Base-by-base conservation (phyloP, 139 green algal genomes). In the Chlorella sp. region DNA sequence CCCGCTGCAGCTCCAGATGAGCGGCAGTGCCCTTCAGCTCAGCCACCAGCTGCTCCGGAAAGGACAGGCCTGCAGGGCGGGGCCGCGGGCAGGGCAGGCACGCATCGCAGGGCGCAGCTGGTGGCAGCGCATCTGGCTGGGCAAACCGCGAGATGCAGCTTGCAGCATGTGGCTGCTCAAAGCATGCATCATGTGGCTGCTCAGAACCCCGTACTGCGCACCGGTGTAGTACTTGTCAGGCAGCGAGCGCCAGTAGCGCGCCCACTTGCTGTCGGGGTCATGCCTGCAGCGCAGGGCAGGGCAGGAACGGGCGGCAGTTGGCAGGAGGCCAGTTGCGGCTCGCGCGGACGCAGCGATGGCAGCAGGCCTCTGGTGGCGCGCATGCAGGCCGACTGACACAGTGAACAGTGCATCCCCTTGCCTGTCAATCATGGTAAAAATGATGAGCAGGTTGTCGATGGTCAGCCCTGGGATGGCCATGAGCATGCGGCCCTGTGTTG, bases 361-460 rank as follows among this genome's bases (percentile, higher is more conserved):
- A n/a, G n/a, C n/a, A n/a, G n/a, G n/a, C n/a, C n/a, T n/a, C n/a
- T n/a, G n/a, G n/a, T n/a, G n/a, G n/a, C n/a, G n/a, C n/a, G n/a
- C n/a, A n/a, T n/a, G n/a, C n/a, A n/a, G n/a, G n/a, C n/a, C n/a
- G n/a, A n/a, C n/a, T n/a, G n/a, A n/a, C n/a, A n/a, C 44, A 11
- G 7, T 11, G 11, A 55, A 55, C 44, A 17, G 7, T 55, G 44
- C 7, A 11, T 11, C 34, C 36, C 7, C 23, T 36, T 69, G 30
- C 79, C 28, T n/a, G 92, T 92, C 44, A 92, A 93, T 88, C 87
- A 95, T 92, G 1, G 90, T 95, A 87, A 93, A 96, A 1, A 96
- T 74, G 62, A 95, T 86, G 16, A 92, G 87, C 16, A 92, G 62
- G 28, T 86, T 87, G 76, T 96, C 93, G 28, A 89, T 78, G 30